Base-by-base conservation (phyloP, 108 stramenopile species). In the Pelagomonas calceolata region DNA sequence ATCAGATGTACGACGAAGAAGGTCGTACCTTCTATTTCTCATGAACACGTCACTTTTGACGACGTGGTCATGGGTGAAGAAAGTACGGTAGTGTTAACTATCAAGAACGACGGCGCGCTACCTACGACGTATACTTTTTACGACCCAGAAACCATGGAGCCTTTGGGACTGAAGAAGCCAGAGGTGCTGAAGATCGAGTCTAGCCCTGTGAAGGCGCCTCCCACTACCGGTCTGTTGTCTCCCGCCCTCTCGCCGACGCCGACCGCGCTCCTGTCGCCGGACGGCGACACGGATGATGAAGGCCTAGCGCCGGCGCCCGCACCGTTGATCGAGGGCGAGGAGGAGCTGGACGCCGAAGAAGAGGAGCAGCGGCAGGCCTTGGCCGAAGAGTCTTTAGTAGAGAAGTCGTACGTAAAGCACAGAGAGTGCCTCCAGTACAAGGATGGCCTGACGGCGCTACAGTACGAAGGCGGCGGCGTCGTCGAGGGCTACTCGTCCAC, bases 11-110 rank as follows among this genome's bases (percentile, higher is more conserved):
- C 69, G 18, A 78, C 66, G 4, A 73, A 80, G 21, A 74, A 74
- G 30, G 74, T 78, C 0, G 63, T 63, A 30, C 85, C 85, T 0
- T 37, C 37, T n/a, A 34, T 82, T 34, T 66, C 66, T 15, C 44
- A 39, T 0, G 10, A 18, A 0, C 26, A 39, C 29, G 37, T 85
- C 31, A 35, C 70, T 0, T 85, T 83, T 46, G 81, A 63, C 64
- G 51, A 76, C 17, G 74, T 84, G 16, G 77, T 84, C 9, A 44
- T 83, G 51, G 85, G 85, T 17, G 80, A 85, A 69, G 80, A 29
- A 16, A 36, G 70, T 68, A 78, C 69, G 32, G 31, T 70, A 21
- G 60, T 36, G 30, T 39, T 85, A 5, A 70, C 36, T 29, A 69
- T 85, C 26, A 35, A 18, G 15, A 85, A 85, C 66, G 67, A 80